A percentile compares a stretch with the other conserved stretches of the same genome.
Conservation (phyloP, 345 rosid genomes). For the Sisymbrium irio region DNA sequence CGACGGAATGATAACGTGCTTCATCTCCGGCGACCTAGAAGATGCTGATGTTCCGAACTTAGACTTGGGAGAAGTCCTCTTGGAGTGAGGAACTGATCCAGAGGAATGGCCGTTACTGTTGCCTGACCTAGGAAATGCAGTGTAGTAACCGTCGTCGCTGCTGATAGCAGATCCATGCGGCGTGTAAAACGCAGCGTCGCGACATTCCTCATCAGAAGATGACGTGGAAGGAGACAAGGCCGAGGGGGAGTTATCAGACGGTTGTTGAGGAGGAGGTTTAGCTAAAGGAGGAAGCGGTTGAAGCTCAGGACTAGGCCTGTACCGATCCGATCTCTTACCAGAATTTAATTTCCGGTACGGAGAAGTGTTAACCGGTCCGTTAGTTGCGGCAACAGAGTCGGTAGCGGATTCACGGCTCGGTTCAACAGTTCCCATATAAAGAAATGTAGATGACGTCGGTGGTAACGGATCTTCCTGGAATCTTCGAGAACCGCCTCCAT, state of each 20-base stretch:
- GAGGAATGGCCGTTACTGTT: conserved; percentile 27
- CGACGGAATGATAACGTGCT: conserved; percentile 77
- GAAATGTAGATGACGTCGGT: conserved; percentile 62
- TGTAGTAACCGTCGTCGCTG: conserved; percentile 64
- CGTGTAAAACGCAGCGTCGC: conserved; percentile 62
- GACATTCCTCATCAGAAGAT: conserved; percentile 66
- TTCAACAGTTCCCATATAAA: conserved; percentile 91
- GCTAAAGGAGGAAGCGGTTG: conserved; percentile 86
- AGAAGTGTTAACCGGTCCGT: conserved; percentile 43
- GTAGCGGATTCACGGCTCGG: conserved; percentile 47
- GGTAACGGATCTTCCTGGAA: conserved; percentile 54
- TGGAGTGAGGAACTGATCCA: conserved; percentile 65
- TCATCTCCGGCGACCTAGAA: conserved; percentile 84
- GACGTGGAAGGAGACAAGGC: conserved; percentile 44
- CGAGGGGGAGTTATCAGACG: conserved; percentile 43
- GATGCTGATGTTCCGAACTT: conserved; percentile 36
- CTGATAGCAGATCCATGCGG: conserved; percentile 72
- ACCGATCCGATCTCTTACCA: conserved; percentile 71
- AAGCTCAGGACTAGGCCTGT: conserved; percentile 92
- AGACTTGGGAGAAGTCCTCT: conserved; percentile 80
- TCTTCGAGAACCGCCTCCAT: conserved; percentile 41
- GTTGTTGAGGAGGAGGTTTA: conserved; percentile 47
- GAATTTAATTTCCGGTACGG: conserved; percentile 74
- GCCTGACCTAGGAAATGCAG: conserved; percentile 46
- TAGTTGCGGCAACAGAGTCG: conserved; percentile 38